phyloP scores from a whole-genome alignment of 306 rosid genomes.

The Quercus rubra region DNA sequence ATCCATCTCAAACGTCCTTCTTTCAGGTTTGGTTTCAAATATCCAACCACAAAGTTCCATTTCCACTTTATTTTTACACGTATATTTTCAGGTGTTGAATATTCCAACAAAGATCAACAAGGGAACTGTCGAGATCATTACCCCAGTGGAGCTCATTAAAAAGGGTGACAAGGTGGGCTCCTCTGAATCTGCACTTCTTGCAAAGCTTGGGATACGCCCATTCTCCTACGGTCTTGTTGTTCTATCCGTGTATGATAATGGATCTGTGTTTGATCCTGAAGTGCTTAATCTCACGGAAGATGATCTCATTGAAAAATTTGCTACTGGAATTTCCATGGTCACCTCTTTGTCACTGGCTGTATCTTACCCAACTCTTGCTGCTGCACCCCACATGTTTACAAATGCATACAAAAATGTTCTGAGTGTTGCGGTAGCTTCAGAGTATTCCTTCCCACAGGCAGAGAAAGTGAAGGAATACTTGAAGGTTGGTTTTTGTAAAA shows the following conservation, averaged over 20 bases:
- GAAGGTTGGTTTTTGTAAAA: constrained; percentile 23
- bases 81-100: constrained; percentile 39
- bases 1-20: constrained; percentile 26
- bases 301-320: constrained; percentile 49
- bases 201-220: constrained; percentile 60
- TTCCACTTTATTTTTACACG: neutral
- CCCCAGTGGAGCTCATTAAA: constrained; percentile 58
- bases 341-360: constrained; percentile 51
- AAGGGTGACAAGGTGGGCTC: constrained; percentile 65
- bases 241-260: constrained; percentile 43
- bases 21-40: constrained; percentile 35
- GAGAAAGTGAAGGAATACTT: constrained; percentile 52
- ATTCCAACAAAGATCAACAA: constrained; percentile 60
- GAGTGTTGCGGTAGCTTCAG: constrained; percentile 44
- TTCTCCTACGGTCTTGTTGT: constrained; percentile 59
- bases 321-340: constrained; percentile 47
- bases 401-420: constrained; percentile 51
- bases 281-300: constrained; percentile 58
- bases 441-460: constrained; percentile 47
- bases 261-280: constrained; percentile 53
- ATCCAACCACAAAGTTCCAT: neutral
- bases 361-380: constrained; percentile 52
- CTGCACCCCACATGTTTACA: constrained; percentile 53
- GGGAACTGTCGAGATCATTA: constrained; percentile 61
- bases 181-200: constrained; percentile 56